Evolutionary conservation across 495 filamentous ascomycete species (phyloP), one percentile per base, ranked within the genome.

Genomic region (Podospora pseudopauciseta): DNA sequence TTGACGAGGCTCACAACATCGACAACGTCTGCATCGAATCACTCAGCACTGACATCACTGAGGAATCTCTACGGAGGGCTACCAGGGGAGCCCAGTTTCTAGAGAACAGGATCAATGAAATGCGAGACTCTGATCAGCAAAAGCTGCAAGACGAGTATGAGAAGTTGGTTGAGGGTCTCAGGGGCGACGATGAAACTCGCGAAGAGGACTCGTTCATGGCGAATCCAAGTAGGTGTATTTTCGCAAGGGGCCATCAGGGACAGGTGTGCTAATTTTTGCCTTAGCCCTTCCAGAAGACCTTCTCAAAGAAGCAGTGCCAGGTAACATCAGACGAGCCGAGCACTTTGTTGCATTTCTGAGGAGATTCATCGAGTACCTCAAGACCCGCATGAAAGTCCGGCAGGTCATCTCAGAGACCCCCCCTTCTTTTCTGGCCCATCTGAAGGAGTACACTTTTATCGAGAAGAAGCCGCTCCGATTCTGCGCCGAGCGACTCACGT

Each of bases 11-110:
- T 20, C 95, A 99, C 79, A 99, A 99, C 70, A 99, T 99, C 72
- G 95, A 99, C 83, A 99, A 99, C 77, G 95, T 99, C 63, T 98
- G 96, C 77, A 99, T 99, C 69, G 95, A 99, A 73, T 96, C 95
- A 15, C 84, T 97, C 23, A 97, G 94, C 73, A 97, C 97, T 30
- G 95, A 99, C 76, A 84, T 99, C 34, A 97, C 93, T 0, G 92
- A 99, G 76, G 95, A 97, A 70, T 97, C 93, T 0, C 76, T 99
- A 56, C 86, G 92, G 30, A 94, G 89, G 80, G 95, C 95, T 18
- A 92, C 92, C 1, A 84, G 92, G 68, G 96, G 96, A 18, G 95
- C 94, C 11, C 88, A 88, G 69, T 97, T 96, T 70, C 83, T 99
- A 3, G 95, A 98, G 73, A 87, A 87, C 27, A 96, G 88, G 76